These are phyloP conservation scores for Avena eriantha DNA, from an alignment of 176 grass and related monocot genomes.

Conservation along the genomic window DNA sequence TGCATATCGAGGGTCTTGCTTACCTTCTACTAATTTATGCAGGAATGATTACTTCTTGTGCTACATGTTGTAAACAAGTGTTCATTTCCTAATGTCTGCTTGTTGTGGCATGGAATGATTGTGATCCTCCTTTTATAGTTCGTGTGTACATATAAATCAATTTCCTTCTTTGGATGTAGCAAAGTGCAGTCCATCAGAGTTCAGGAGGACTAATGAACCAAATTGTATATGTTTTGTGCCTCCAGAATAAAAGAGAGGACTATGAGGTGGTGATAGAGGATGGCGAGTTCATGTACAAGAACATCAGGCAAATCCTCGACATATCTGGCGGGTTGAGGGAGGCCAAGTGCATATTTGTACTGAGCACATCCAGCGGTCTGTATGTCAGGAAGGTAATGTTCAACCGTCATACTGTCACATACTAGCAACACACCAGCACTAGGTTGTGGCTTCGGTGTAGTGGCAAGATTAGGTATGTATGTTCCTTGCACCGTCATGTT, in stretches of 20 bases:
- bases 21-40: slow-evolving; percentile 37
- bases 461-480: no score
- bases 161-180: no score
- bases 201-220: neutral
- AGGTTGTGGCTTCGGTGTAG: no score
- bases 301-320: slow-evolving; percentile 52
- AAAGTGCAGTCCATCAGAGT: neutral
- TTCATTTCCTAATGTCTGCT: no score
- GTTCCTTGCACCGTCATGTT: no score
- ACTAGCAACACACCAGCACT: no score
- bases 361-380: slow-evolving; percentile 77
- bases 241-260: slow-evolving; percentile 85
- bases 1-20: slow-evolving; percentile 6
- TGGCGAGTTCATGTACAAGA: slow-evolving; percentile 72
- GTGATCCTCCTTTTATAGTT: neutral
- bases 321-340: slow-evolving; percentile 42
- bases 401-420: no score
- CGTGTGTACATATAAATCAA: neutral
- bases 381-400: slow-evolving; percentile 40
- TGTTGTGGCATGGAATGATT: no score
- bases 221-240: neutral
- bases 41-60: slow-evolving; percentile 35
- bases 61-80: no score
- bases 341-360: slow-evolving; percentile 84
- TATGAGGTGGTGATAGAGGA: slow-evolving; percentile 74